Conservation (phyloP, 768 basidiomycete genomes). For the Suillus sp. region DNA sequence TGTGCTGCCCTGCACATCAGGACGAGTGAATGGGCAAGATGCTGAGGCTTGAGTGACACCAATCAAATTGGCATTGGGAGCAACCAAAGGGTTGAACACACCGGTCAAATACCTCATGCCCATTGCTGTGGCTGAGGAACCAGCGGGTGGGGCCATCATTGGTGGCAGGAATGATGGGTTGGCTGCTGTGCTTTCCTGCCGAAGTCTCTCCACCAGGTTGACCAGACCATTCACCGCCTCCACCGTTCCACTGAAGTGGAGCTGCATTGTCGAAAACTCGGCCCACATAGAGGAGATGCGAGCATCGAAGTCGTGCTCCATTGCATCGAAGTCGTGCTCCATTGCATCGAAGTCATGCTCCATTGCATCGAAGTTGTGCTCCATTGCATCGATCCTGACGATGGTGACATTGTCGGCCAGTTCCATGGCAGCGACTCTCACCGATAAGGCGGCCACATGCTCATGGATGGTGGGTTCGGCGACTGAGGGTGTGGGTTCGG, state of each 20-base stretch:
- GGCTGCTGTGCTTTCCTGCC: not conserved
- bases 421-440: no score
- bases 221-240: not conserved
- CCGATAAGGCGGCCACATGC: no score
- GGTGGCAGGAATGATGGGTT: not conserved
- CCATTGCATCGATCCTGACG: no score
- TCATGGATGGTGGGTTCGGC: no score
- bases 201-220: not conserved
- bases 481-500: no score
- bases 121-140: not conserved
- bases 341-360: no score
- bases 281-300: not conserved
- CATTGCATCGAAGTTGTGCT: no score
- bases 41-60: not conserved
- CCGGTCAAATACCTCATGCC: not conserved
- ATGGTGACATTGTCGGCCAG: no score
- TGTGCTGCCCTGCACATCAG: not conserved
- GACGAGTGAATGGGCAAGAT: not conserved
- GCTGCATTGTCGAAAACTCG: not conserved
- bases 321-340: no score
- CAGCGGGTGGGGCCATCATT: accelerated
- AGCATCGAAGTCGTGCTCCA: no score
- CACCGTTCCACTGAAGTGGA: not conserved
- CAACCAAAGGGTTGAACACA: not conserved
- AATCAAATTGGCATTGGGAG: not conserved